phyloP scores from a whole-genome alignment of 768 basidiomycete species.

The Omphalotus guepiniiformis region DNA sequence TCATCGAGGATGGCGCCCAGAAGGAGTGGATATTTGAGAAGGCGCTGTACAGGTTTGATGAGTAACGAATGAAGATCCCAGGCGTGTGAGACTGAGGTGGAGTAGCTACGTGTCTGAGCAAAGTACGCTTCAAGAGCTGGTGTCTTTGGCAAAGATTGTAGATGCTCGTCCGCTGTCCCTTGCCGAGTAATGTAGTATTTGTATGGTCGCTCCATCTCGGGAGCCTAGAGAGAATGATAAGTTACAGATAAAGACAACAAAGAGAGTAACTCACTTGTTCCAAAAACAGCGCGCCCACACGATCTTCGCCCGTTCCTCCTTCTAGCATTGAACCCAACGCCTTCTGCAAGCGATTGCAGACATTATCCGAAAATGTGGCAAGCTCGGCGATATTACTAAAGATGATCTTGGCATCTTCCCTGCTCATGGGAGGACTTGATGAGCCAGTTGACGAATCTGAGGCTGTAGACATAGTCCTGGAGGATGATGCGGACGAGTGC shows the following conservation, averaged over 20 bases:
- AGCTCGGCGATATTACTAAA: slow-evolving; percentile 77
- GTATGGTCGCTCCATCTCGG: slow-evolving; percentile 67
- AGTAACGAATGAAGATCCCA: slow-evolving; percentile 93
- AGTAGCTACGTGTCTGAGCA: slow-evolving; percentile 57
- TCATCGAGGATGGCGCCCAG: slow-evolving; percentile 72
- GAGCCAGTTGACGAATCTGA: slow-evolving; percentile 41
- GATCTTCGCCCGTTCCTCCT: slow-evolving; percentile 64
- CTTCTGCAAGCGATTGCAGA: slow-evolving; percentile 59
- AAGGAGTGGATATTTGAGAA: slow-evolving; percentile 91
- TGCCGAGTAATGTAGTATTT: slow-evolving; percentile 81
- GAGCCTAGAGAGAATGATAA: slow-evolving; percentile 40
- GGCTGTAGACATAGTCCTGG: slow-evolving; percentile 44
- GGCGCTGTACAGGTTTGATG: slow-evolving; percentile 95
- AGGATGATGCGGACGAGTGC: slow-evolving; percentile 47
- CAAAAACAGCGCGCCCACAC: slow-evolving; percentile 66
- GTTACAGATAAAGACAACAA: background rate
- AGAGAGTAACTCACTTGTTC: slow-evolving; percentile 48
- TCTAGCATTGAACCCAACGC: slow-evolving; percentile 62
- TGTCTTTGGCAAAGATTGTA: slow-evolving; percentile 44
- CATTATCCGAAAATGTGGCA: slow-evolving; percentile 63
- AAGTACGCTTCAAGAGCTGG: slow-evolving; percentile 65
- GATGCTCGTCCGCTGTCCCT: slow-evolving; percentile 66
- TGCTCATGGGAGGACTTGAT: slow-evolving; percentile 58
- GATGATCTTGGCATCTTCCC: slow-evolving; percentile 64
- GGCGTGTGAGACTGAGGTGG: slow-evolving; percentile 73